Percentiles rank a stretch among this genome's conserved stretches.
Evolutionary conservation across 352 stramenopile species (phyloP).

Genomic region (Labyrinthula sp.): DNA sequence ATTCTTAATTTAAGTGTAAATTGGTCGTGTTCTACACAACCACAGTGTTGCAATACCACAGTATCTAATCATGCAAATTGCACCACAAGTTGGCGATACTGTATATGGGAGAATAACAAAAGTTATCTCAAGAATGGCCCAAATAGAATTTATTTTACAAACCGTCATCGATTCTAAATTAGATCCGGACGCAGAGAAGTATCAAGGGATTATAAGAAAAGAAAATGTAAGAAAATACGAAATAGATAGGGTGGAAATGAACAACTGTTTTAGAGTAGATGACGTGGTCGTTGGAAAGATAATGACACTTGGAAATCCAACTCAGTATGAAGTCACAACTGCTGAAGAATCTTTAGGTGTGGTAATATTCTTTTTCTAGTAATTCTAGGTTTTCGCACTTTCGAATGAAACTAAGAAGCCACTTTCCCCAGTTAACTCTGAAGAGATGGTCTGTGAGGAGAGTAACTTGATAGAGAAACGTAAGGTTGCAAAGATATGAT

Average conservation of each 20-base stretch:
- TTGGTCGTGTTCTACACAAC: too few species aligned
- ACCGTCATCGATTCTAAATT: too few species aligned
- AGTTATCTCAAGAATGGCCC: constrained; percentile 15
- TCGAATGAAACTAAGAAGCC: too few species aligned
- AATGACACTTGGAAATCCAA: constrained; percentile 33
- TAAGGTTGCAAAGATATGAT: constrained; percentile 41
- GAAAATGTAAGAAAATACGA: constrained; percentile 37
- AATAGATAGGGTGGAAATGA: constrained; percentile 35
- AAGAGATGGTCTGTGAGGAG: constrained; percentile 36
- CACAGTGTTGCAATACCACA: too few species aligned
- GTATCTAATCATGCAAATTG: too few species aligned
- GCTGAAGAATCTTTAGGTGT: constrained; percentile 36
- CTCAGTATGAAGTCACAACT: constrained; percentile 36
- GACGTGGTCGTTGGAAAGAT: constrained; percentile 36
- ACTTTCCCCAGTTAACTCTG: constrained; percentile 34
- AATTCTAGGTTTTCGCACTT: too few species aligned
- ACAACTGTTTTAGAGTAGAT: constrained; percentile 32
- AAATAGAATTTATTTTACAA: too few species aligned
- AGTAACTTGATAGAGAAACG: constrained; percentile 34
- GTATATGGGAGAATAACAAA: constrained; percentile 15
- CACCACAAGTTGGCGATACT: constrained; percentile 1
- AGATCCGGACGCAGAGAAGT: too few species aligned
- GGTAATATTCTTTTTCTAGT: constrained; percentile 29
- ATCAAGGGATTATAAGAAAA: constrained; percentile 34
- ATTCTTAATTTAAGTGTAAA: too few species aligned